A percentile compares a stretch with the other conserved stretches of the same genome.
Conservation (phyloP, 768 basidiomycete genomes). For the Epithele typhae region DNA sequence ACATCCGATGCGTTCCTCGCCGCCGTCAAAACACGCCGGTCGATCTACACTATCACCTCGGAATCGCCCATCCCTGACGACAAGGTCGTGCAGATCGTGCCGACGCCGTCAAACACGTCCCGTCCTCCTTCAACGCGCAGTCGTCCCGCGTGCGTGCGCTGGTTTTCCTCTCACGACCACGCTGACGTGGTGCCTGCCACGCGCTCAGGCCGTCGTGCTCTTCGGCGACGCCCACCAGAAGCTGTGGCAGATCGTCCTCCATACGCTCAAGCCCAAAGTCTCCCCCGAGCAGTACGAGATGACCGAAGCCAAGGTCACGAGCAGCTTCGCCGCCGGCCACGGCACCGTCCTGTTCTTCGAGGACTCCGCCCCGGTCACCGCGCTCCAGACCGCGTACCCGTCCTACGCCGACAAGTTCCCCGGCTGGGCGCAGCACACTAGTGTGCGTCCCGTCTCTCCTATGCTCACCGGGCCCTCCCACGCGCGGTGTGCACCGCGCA, state of each 20-base stretch:
- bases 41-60: conserved; percentile 15
- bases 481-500: too few species aligned
- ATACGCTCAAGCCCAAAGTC: conserved; percentile 15
- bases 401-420: conserved; percentile 20
- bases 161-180: too few species aligned
- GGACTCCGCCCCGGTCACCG: conserved; percentile 14
- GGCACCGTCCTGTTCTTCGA: conserved; percentile 23
- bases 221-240: conserved; percentile 18
- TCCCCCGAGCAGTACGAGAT: conserved; percentile 15
- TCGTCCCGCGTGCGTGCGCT: conserved; percentile 11
- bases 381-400: conserved; percentile 14
- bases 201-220: conserved; percentile 15
- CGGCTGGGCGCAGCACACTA: conserved; percentile 15
- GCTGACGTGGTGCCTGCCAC: too few species aligned
- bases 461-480: background rate
- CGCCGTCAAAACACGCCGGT: conserved; percentile 16
- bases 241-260: conserved; percentile 18
- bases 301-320: conserved; percentile 15
- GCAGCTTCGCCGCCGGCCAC: conserved; percentile 16
- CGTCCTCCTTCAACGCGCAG: conserved; percentile 22
- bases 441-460: background rate
- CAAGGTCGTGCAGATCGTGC: conserved; percentile 18
- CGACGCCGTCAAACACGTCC: conserved; percentile 16
- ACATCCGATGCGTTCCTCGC: conserved; percentile 18
- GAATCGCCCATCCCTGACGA: conserved; percentile 17